Evolutionary conservation across 805 yeast species (phyloP).

Genomic region (Nakazawaea sp.): DNA sequence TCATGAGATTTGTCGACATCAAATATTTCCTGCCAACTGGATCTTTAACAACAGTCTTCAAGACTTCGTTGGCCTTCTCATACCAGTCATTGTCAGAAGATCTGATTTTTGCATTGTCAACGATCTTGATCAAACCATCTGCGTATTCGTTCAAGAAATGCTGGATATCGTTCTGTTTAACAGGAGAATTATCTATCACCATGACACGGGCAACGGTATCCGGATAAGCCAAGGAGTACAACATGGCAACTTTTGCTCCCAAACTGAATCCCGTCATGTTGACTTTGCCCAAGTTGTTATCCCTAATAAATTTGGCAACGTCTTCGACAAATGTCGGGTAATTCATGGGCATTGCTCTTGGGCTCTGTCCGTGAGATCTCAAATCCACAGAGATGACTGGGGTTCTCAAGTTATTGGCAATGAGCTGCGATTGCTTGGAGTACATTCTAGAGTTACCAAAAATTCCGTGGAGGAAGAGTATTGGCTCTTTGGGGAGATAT

Average conservation of each 20-base stretch:
- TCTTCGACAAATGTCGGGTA: conserved; percentile 39
- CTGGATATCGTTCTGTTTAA: conserved; percentile 26
- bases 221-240: conserved; percentile 33
- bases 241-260: conserved; percentile 55
- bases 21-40: conserved; percentile 20
- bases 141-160: conserved; percentile 28
- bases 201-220: conserved; percentile 32
- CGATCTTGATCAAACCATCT: conserved; percentile 32
- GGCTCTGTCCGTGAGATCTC: conserved; percentile 50
- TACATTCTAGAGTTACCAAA: conserved; percentile 43
- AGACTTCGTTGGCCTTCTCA: conserved; percentile 18
- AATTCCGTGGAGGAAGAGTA: conserved; percentile 47
- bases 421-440: conserved; percentile 27
- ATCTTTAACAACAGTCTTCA: conserved; percentile 21
- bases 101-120: conserved; percentile 16
- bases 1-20: conserved; percentile 30
- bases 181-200: conserved; percentile 44
- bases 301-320: conserved; percentile 27
- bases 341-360: conserved; percentile 34
- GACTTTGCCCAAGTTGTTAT: conserved; percentile 23
- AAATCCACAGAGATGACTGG: conserved; percentile 40
- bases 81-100: conserved; percentile 23
- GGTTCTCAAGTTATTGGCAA: conserved; percentile 24
- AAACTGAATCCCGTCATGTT: conserved; percentile 47
- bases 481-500: conserved; percentile 19